A percentile compares a stretch with the other conserved stretches of the same genome.
Evolutionary conservation across 352 stramenopile species (phyloP).

Genomic region (Pythium phragmiticola): DNA sequence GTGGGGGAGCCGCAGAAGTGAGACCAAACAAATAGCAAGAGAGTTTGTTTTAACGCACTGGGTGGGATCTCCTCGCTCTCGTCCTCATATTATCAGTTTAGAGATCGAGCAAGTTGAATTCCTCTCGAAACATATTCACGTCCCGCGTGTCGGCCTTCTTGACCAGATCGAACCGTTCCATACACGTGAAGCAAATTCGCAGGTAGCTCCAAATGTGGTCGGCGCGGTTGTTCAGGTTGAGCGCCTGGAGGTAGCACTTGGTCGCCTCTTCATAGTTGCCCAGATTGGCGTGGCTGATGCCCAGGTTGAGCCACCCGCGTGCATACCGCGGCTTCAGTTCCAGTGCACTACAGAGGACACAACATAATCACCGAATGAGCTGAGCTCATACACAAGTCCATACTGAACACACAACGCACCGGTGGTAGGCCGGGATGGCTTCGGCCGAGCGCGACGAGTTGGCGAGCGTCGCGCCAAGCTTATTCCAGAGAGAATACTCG

Average conservation of each 20-base stretch:
- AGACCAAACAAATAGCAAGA: not conserved
- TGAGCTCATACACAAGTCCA: not conserved
- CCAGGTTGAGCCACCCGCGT: slow-evolving; percentile 97
- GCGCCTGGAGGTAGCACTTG: slow-evolving; percentile 96
- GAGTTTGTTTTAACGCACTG: not conserved
- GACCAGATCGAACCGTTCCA: slow-evolving; percentile 96
- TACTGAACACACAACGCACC: slow-evolving; percentile 34
- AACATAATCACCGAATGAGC: too few relatives aligned
- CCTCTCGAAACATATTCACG: slow-evolving; percentile 70
- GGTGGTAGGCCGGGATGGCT: slow-evolving; percentile 92
- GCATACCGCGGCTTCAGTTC: slow-evolving; percentile 97
- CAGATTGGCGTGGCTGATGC: slow-evolving; percentile 97
- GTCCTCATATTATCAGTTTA: slow-evolving; percentile 27
- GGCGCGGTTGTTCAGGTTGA: slow-evolving; percentile 94
- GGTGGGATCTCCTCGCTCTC: not conserved
- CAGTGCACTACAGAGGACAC: slow-evolving; percentile 56
- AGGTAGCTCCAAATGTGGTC: slow-evolving; percentile 99
- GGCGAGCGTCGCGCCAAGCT: slow-evolving; percentile 95
- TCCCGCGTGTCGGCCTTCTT: slow-evolving; percentile 89
- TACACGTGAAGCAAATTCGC: slow-evolving; percentile 96
- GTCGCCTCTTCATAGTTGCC: slow-evolving; percentile 94
- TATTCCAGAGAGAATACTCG: slow-evolving; percentile 98
- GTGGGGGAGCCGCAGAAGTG: slow-evolving; percentile 20
- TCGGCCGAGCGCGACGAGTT: slow-evolving; percentile 94
- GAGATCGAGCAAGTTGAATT: slow-evolving; percentile 85